Conservation (phyloP, 768 basidiomycete species). For the Tulasnella sp. region DNA sequence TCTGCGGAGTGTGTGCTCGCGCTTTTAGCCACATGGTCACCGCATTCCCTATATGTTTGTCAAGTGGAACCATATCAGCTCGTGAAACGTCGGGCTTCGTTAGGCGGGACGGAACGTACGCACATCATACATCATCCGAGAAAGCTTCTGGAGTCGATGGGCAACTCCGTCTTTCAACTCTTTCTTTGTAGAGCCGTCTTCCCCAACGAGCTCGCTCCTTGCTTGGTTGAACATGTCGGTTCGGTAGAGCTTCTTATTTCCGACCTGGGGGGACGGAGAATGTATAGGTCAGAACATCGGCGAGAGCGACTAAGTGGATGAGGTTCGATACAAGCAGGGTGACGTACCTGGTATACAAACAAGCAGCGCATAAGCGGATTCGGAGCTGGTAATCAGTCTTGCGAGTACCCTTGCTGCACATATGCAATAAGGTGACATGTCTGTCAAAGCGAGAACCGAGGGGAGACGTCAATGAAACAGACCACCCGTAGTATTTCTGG, state of each 20-base stretch:
- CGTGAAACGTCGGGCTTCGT: background rate
- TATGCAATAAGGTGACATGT: background rate
- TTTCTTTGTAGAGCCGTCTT: background rate
- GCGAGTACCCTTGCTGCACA: background rate
- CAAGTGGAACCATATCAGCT: background rate
- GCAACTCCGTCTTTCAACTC: background rate
- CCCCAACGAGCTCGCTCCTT: background rate
- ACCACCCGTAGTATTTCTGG: too few relatives aligned
- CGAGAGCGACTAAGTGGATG: background rate
- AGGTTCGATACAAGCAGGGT: background rate
- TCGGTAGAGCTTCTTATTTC: background rate
- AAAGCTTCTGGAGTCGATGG: background rate
- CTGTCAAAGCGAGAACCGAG: too few relatives aligned
- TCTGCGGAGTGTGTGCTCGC: background rate
- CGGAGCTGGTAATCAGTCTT: background rate
- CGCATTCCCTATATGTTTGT: background rate
- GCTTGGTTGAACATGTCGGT: background rate
- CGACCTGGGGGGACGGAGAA: background rate
- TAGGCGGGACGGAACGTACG: background rate
- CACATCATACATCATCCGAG: background rate
- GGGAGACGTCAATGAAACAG: too few relatives aligned
- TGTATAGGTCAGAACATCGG: background rate
- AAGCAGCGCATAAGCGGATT: constrained; percentile 4
- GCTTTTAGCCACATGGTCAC: background rate
- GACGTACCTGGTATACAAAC: constrained; percentile 9